phyloP scores from a whole-genome alignment of 495 filamentous ascomycete species.

The Penicillium daleae region DNA sequence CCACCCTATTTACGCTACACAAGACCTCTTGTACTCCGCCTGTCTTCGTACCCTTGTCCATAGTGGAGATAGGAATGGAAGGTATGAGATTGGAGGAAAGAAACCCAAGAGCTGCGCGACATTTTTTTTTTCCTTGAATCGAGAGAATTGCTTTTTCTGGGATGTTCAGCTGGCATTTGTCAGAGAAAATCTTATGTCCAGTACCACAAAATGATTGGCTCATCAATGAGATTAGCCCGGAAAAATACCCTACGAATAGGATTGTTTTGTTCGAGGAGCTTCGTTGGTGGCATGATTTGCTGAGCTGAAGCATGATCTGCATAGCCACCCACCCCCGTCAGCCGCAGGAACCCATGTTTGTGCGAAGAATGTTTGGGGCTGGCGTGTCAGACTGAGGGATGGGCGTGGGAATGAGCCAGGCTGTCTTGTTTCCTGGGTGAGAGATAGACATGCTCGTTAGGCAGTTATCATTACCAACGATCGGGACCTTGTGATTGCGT shows the following conservation, averaged over 20 bases:
- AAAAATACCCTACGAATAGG: not conserved
- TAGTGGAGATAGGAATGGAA: conserved; percentile 10
- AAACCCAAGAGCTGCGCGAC: conserved; percentile 21
- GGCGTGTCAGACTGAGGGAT: no score
- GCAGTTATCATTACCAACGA: not conserved
- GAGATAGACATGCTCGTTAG: not conserved
- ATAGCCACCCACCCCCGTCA: not conserved
- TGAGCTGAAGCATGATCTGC: conserved; percentile 4
- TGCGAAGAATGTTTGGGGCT: conserved; percentile 14
- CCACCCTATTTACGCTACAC: conserved; percentile 1
- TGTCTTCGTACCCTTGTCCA: not conserved
- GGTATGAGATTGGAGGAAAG: conserved; percentile 36
- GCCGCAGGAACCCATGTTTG: conserved; percentile 21
- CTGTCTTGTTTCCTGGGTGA: conserved; percentile 1
- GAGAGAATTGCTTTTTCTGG: not conserved
- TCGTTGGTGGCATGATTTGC: conserved; percentile 4
- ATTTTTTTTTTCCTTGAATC: conserved; percentile 15
- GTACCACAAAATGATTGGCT: conserved; percentile 5
- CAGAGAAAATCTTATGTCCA: not conserved
- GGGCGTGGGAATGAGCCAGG: conserved; percentile 34
- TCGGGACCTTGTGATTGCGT: not conserved
- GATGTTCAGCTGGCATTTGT: not conserved
- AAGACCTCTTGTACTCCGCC: not conserved
- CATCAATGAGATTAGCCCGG: not conserved
- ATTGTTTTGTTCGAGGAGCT: not conserved